phyloP scores from a whole-genome alignment of 2,329 filamentous ascomycete genomes.

The Ramularia collo-cygni region DNA sequence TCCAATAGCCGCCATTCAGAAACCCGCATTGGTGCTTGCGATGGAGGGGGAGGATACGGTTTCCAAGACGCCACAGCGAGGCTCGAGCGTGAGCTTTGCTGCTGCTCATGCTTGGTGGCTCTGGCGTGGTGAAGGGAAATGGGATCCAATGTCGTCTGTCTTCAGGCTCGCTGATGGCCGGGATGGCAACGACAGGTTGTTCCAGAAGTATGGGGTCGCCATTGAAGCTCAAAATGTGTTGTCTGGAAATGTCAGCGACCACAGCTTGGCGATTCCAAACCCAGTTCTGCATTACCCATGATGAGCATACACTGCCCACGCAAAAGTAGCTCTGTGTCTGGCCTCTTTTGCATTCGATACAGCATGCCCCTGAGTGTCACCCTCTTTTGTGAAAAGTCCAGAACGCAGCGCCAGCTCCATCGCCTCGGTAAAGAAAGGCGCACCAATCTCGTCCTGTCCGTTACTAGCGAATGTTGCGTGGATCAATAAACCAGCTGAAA shows the following conservation, averaged over 20 bases:
- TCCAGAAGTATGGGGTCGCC: not conserved
- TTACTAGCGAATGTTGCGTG: conserved; percentile 4
- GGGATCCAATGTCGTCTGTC: conserved; percentile 7
- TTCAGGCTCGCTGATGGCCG: not conserved
- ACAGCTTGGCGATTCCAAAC: not conserved
- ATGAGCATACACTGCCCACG: conserved; percentile 8
- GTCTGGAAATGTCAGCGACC: not conserved
- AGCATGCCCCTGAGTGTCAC: conserved; percentile 1
- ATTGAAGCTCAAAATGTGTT: conserved; percentile 5
- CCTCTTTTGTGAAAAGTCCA: conserved; percentile 1
- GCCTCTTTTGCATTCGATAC: conserved; percentile 1
- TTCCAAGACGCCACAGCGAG: conserved; percentile 6
- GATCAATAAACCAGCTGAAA: conserved; percentile 7
- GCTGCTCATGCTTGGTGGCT: conserved; percentile 6
- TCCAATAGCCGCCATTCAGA: conserved; percentile 4
- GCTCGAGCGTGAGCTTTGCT: conserved; percentile 5
- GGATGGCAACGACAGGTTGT: conserved; percentile 3
- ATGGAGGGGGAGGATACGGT: conserved; percentile 2
- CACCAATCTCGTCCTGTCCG: conserved; percentile 7
- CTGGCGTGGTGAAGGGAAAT: conserved; percentile 2
- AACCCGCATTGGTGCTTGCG: not conserved
- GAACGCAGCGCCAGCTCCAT: conserved; percentile 4
- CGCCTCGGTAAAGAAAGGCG: conserved; percentile 4
- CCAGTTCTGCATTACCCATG: conserved; percentile 4
- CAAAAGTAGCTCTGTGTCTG: conserved; percentile 4